Percentiles rank a stretch among this genome's conserved stretches.
phyloP scores from a whole-genome alignment of 768 basidiomycete genomes.

The Agaricus subrufescens region DNA sequence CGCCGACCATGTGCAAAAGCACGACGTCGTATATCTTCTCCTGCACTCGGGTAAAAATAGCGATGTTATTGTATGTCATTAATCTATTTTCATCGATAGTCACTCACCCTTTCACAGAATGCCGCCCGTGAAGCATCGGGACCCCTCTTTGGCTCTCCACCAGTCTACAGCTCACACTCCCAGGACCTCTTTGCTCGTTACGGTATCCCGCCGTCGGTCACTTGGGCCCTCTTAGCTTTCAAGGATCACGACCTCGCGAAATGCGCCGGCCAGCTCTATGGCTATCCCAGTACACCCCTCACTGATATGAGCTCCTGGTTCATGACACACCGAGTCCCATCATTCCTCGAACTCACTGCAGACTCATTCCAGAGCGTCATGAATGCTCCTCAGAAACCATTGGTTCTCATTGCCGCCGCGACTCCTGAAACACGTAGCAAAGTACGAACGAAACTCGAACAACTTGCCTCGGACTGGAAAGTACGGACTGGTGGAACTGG shows the following conservation, averaged over 20 bases:
- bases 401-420: slow-evolving; percentile 73
- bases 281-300: slow-evolving; percentile 18
- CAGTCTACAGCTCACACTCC: slow-evolving; percentile 37
- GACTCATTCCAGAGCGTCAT: slow-evolving; percentile 83
- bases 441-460: slow-evolving; percentile 43
- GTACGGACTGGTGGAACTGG: slow-evolving; percentile 35
- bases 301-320: slow-evolving; percentile 54
- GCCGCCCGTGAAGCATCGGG: slow-evolving; percentile 31
- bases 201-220: slow-evolving; percentile 28
- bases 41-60: slow-evolving; percentile 29
- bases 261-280: slow-evolving; percentile 43
- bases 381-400: slow-evolving; percentile 69
- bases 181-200: slow-evolving; percentile 31
- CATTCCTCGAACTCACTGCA: slow-evolving; percentile 66
- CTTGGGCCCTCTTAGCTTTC: slow-evolving; percentile 65
- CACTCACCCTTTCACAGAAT: slow-evolving; percentile 15
- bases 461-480: slow-evolving; percentile 61
- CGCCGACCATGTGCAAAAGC: slow-evolving; percentile 31
- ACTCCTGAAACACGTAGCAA: slow-evolving; percentile 28
- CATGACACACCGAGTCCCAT: slow-evolving; percentile 65
- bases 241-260: slow-evolving; percentile 50
- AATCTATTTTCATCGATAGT: neutral
- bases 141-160: slow-evolving; percentile 43
- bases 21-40: slow-evolving; percentile 57
- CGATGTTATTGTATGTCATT: neutral